These are phyloP conservation scores for Fistulina hepatica DNA, from an alignment of 1,284 basidiomycete species.

Conservation along the genomic window DNA sequence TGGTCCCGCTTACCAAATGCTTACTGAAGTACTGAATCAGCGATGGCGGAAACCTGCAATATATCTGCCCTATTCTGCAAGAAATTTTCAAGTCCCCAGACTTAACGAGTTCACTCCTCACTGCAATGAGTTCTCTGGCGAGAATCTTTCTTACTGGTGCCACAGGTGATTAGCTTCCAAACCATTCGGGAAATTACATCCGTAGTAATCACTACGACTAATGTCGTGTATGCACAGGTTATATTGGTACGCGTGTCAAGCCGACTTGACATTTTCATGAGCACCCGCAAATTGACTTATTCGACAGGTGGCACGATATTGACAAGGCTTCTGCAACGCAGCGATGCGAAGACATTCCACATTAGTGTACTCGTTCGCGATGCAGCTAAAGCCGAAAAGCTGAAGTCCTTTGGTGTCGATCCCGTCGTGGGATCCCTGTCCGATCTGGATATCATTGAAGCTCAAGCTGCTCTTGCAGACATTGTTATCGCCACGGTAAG, in stretches of 20 bases:
- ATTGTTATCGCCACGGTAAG: slow-evolving; percentile 27
- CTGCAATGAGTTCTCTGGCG: too few relatives aligned
- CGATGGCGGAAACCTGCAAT: too few relatives aligned
- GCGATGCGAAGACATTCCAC: slow-evolving; percentile 21
- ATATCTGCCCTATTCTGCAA: too few relatives aligned
- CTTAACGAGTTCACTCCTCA: too few relatives aligned
- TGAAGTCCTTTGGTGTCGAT: slow-evolving; percentile 22
- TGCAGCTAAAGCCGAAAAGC: slow-evolving; percentile 19
- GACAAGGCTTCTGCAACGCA: slow-evolving; percentile 26
- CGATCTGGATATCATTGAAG: slow-evolving; percentile 23
- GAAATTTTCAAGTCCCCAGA: too few relatives aligned
- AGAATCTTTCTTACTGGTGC: slow-evolving; percentile 12
- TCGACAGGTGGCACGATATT: slow-evolving; percentile 29
- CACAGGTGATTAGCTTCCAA: slow-evolving; percentile 5
- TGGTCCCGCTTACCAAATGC: too few relatives aligned
- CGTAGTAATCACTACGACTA: too few relatives aligned
- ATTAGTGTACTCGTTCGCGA: slow-evolving; percentile 32
- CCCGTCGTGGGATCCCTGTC: slow-evolving; percentile 25
- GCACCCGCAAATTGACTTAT: neutral
- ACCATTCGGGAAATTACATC: too few relatives aligned
- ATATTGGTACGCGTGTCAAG: too few relatives aligned
- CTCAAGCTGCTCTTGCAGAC: slow-evolving; percentile 24
- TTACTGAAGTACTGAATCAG: too few relatives aligned
- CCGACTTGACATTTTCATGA: too few relatives aligned
- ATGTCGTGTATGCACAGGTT: too few relatives aligned